Evolutionary conservation across 108 stramenopile genomes (phyloP).

Genomic region (Skeletonema menzelii): DNA sequence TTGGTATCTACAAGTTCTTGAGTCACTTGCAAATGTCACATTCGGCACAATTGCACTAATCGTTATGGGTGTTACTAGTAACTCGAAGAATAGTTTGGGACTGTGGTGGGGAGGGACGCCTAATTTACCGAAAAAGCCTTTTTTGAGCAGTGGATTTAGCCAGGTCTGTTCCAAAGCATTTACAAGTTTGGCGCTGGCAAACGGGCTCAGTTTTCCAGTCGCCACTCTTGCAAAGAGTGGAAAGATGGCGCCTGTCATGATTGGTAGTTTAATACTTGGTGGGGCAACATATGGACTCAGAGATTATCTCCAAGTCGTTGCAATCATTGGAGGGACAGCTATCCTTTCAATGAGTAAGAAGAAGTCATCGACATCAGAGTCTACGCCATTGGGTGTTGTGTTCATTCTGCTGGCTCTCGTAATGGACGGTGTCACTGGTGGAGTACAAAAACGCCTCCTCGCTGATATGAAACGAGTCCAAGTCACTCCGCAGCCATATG

Average conservation of each 20-base stretch:
- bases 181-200: slow-evolving; percentile 64
- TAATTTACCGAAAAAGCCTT: slow-evolving; percentile 49
- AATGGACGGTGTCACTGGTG: slow-evolving; percentile 77
- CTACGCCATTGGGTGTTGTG: slow-evolving; percentile 50
- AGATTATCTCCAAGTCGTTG: slow-evolving; percentile 62
- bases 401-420: slow-evolving; percentile 64
- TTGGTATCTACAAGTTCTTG: slow-evolving; percentile 75
- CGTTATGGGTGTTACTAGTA: slow-evolving; percentile 28
- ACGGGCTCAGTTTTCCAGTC: slow-evolving; percentile 81
- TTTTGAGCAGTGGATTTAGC: slow-evolving; percentile 55
- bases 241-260: slow-evolving; percentile 94
- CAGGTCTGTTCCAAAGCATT: slow-evolving; percentile 76
- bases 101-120: slow-evolving; percentile 41
- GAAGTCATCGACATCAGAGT: slow-evolving; percentile 33
- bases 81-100: slow-evolving; percentile 3
- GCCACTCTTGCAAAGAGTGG: slow-evolving; percentile 90
- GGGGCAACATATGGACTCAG: slow-evolving; percentile 57
- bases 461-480: slow-evolving; percentile 43
- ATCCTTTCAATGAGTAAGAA: slow-evolving; percentile 69
- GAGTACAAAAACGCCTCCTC: slow-evolving; percentile 71
- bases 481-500: slow-evolving; percentile 67
- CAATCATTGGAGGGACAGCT: slow-evolving; percentile 76
- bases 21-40: slow-evolving; percentile 67
- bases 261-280: slow-evolving; percentile 60
- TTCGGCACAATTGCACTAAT: slow-evolving; percentile 53